A percentile compares a stretch with the other conserved stretches of the same genome.
Conservation (phyloP, 176 grass and related monocot species). For the Aechmea fasciata region DNA sequence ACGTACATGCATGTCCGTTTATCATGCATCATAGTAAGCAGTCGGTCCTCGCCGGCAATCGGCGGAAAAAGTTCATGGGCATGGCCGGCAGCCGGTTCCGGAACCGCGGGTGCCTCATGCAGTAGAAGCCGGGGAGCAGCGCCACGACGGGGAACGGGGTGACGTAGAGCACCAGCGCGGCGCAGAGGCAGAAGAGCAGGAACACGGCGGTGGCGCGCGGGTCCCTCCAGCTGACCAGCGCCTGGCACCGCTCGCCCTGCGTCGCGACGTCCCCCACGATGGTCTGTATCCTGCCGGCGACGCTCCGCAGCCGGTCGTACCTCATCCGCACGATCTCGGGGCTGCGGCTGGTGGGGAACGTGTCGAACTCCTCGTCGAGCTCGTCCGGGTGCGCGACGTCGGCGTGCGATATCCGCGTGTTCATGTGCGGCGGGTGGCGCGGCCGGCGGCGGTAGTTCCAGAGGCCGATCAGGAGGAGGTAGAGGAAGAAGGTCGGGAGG, state of each 20-base stretch:
- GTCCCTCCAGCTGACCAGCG: constrained; percentile 74
- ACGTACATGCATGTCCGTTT: no score
- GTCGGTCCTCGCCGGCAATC: constrained; percentile 67
- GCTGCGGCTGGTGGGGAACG: constrained; percentile 60
- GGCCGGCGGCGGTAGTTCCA: constrained; percentile 65
- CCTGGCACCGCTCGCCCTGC: constrained; percentile 70
- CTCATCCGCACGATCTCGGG: constrained; percentile 68
- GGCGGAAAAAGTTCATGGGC: constrained; percentile 81
- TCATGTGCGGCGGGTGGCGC: constrained; percentile 80
- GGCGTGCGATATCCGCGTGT: constrained; percentile 64
- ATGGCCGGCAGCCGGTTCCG: constrained; percentile 60
- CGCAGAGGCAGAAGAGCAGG: constrained; percentile 58
- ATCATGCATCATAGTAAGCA: constrained; percentile 76
- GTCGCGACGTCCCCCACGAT: constrained; percentile 86
- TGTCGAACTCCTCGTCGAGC: constrained; percentile 95
- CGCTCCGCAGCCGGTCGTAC: constrained; percentile 74
- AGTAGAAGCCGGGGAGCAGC: constrained; percentile 53
- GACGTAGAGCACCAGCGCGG: constrained; percentile 62
- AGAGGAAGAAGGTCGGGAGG: constrained; percentile 84
- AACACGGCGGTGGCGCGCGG: constrained; percentile 65
- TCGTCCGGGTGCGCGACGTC: constrained; percentile 66
- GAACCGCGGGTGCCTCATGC: constrained; percentile 80
- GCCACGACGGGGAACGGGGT: constrained; percentile 68
- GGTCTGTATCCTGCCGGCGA: constrained; percentile 77
- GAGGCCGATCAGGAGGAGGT: constrained; percentile 82